Conservation (phyloP, 768 basidiomycete species). For the Cystobasidium onofrii region DNA sequence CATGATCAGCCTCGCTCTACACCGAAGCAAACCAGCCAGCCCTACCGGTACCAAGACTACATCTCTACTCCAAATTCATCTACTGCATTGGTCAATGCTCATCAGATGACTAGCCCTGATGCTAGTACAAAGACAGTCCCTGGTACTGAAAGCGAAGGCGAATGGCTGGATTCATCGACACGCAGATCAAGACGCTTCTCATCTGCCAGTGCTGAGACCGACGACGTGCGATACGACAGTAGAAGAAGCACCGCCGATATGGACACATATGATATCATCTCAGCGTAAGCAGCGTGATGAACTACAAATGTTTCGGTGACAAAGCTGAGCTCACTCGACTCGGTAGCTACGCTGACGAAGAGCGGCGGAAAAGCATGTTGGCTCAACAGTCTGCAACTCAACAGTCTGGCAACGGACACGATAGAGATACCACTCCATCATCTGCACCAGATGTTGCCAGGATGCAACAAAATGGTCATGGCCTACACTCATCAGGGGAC, state of each 20-base stretch:
- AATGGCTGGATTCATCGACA: neutral
- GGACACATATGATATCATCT: slow-evolving; percentile 23
- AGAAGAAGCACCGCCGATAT: neutral
- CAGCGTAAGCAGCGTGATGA: slow-evolving; percentile 14
- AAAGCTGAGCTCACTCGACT: too few relatives aligned
- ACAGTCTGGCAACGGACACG: neutral
- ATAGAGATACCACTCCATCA: neutral
- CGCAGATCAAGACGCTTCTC: neutral
- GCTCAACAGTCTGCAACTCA: neutral
- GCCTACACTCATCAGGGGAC: neutral
- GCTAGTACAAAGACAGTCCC: neutral
- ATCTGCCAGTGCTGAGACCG: neutral
- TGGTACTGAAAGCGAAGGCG: neutral
- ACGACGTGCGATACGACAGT: slow-evolving; percentile 5
- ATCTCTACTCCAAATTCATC: neutral
- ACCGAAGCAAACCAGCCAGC: neutral
- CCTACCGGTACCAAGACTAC: neutral
- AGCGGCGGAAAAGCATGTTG: slow-evolving; percentile 7
- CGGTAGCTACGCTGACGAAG: slow-evolving; percentile 18
- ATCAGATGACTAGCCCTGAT: neutral
- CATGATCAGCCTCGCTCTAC: neutral
- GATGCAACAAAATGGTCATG: neutral
- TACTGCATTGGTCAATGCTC: too few relatives aligned
- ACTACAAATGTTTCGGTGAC: too few relatives aligned
- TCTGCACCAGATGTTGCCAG: neutral